Evolutionary conservation across 371 early-diverging fungal species (phyloP), one percentile per base, ranked within the genome.

Genomic region (Mucor mucedo): DNA sequence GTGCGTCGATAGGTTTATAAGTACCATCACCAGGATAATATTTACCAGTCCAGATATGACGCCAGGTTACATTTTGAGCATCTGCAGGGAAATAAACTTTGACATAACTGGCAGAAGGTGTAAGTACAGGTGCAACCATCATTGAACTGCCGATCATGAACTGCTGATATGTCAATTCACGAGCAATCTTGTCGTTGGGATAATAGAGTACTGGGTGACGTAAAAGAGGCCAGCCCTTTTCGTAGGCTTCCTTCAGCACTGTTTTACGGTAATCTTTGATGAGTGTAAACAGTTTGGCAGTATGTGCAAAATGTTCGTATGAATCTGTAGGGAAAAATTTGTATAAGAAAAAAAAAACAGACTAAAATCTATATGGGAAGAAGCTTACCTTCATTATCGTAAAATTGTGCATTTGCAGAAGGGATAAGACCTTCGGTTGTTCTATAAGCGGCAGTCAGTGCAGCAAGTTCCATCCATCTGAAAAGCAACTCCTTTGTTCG

Each of bases 401-500:
- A 85, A 52, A 83, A 78, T 44, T 85, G 85, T 3, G 79, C 80
- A 70, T 84, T 84, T 5, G 50, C 38, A n/a, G 73, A 71, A 6
- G 84, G 83, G 14, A 76, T 62, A 27, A 70, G 64, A 2, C 85
- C 84, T 65, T 84, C 83, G 8, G 80, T 70, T 2, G 82, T 81
- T 58, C 83, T 69, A 55, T 74, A 85, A 4, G 75, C 75, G 6
- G 76, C 61, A 3, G 80, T 78, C 48, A 80, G 80, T 6, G 76
- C 79, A 9, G 78, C 79, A 14, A 84, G 63, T 42, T 85, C 85
- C 77, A 85, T 75, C 85, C 85, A 85, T 50, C 85, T 68, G 13
- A 64, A 62, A 4, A 85, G 55, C 28, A 84, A 53, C 32, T 85
- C 85, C 41, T 64, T 68, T 21, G 70, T 57, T 30, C 83, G 69